Base-by-base conservation (phyloP, 371 early-diverging fungal species). In the Syncephalis plumigaleata region DNA sequence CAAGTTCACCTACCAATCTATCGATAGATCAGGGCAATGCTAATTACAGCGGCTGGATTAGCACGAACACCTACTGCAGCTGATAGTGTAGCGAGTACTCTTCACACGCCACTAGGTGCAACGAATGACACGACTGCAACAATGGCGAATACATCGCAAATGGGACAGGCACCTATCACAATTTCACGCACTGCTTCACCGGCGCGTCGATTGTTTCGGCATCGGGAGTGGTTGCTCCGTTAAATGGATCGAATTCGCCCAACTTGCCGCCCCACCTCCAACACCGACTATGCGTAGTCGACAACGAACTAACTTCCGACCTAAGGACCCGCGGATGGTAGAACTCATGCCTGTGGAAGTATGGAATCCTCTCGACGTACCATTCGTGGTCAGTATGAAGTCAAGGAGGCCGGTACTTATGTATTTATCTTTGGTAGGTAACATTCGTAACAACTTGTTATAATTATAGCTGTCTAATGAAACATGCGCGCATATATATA, bases 291-390 rank as follows among this genome's bases (percentile, higher is more conserved):
- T 58, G n/a, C 22, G 40, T 13, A 51, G 58, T 17, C 44, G 44
- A 36, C 57, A 55, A 27, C 55, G 55, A 11, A 21, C 21, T 20
- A 44, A 22, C 15, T 22, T 22, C 42, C 22, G 20, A 7, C 26
- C 21, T 21, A 60, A 60, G 39, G 61, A 61, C 45, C 63, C 60
- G 18, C 16, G 17, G 18, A 45, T 13, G 45, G 36, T 22, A 5
- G 80, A 77, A 54, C 59, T 87, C 20, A 47, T 84, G 47, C 76
- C 84, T 8, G 67, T 84, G 25, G 65, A 75, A 42, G 79, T 76
- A 53, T 84, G 81, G 80, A 84, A 39, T 78, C 83, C 23, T 56
- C 77, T 15, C 70, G 78, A 50, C 62, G 67, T 23, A 80, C 83
- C 4, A 75, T 87, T 55, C 83, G 76, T 59, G 86, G 86, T 23